Evolutionary conservation across 495 filamentous ascomycete genomes (phyloP), one percentile per base, ranked within the genome.

Genomic region (Penicillium egyptiacum): DNA sequence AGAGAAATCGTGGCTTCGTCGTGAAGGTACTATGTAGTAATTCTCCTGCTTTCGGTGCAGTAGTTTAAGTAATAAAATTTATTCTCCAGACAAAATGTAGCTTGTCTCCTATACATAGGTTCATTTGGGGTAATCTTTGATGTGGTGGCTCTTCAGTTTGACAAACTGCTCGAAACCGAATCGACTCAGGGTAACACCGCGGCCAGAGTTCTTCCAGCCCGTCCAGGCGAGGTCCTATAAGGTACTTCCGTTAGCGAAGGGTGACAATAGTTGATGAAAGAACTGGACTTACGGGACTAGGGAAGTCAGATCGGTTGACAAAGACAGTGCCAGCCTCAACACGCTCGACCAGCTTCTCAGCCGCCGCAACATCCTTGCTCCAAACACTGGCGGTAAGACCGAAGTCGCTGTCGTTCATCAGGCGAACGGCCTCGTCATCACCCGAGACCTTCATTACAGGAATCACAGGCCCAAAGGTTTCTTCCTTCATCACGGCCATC

Each of bases 311-410:
- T 35, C 92, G 83, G 67, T 97, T 97, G 63, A 97, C 88, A 72
- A 95, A 96, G 17, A 96, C 91, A 11, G 93, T 96, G 11, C 92
- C 92, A n/a, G 92, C 93, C 61, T 96, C 92, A 28, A 97, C 83
- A 33, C 80, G 75, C 37, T 95, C 87, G 10, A 85, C 81, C 19
- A 98, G 74, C 64, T 86, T 78, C 60, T 90, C 84, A 14, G 87
- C 93, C 60, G 79, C 84, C 11, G 70, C 80, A 2, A 85, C 79
- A 63, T 96, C 90, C 65, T 92, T 94, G n/a, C 90, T 96, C 91
- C 92, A 96, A 40, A 98, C 89, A 64, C 90, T 93, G 22, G 91
- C 93, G 1, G 92, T 96, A 41, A 98, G 79, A 8, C 93, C 93
- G 67, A 93, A 94, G 51, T 94, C 82, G 70, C 88, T 92, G 57